A percentile compares a stretch with the other conserved stretches of the same genome.
These are phyloP conservation scores for Irpex sp. DNA, from an alignment of 1,284 basidiomycete genomes.

Conservation along the genomic window DNA sequence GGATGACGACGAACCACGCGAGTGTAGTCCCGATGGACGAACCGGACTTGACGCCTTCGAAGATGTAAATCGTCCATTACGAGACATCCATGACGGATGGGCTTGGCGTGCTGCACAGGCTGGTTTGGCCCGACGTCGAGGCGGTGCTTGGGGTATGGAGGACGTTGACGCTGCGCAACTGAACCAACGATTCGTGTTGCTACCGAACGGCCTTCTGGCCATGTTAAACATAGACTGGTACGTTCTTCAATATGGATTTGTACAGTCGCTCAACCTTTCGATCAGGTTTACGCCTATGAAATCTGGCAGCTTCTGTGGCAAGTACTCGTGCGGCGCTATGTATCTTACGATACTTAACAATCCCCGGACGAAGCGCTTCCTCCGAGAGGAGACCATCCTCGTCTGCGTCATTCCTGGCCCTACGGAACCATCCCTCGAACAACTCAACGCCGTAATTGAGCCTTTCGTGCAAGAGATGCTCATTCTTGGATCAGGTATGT, in stretches of 20 bases:
- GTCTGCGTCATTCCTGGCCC: constrained; percentile 16
- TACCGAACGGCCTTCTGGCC: constrained; percentile 18
- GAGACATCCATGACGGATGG: constrained; percentile 21
- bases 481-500: background rate
- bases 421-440: constrained; percentile 15
- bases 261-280: background rate
- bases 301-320: background rate
- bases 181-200: constrained; percentile 18
- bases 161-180: constrained; percentile 16
- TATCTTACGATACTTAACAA: constrained; percentile 17
- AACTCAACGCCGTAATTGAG: constrained; percentile 14
- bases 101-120: constrained; percentile 19
- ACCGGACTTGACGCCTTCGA: background rate
- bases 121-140: constrained; percentile 11
- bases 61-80: constrained; percentile 3
- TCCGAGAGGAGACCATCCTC: constrained; percentile 15
- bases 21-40: background rate
- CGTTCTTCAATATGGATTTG: background rate
- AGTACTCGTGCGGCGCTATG: constrained; percentile 17
- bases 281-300: constrained; percentile 3
- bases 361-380: constrained; percentile 8
- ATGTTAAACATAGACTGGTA: constrained; percentile 21
- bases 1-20: constrained; percentile 11
- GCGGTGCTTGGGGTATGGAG: constrained; percentile 11
- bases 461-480: constrained; percentile 5